phyloP scores from a whole-genome alignment of 2,329 filamentous ascomycete genomes.

The Phialophora tarda region DNA sequence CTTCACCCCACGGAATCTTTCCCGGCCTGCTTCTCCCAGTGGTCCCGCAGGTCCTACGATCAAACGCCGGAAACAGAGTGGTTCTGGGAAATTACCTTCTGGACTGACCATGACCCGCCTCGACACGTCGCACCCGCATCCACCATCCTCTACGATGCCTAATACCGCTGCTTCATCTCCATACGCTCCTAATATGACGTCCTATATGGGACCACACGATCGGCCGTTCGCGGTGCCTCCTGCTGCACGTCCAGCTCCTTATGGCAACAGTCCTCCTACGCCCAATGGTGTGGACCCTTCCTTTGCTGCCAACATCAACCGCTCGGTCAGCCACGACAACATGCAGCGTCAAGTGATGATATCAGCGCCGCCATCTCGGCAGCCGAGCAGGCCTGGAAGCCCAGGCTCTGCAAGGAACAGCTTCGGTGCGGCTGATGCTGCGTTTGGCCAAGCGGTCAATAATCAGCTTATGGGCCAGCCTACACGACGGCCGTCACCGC shows the following conservation, averaged over 20 bases:
- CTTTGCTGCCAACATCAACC: slow-evolving; percentile 62
- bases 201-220: slow-evolving; percentile 50
- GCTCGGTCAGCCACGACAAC: slow-evolving; percentile 70
- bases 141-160: slow-evolving; percentile 44
- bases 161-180: slow-evolving; percentile 49
- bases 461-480: slow-evolving; percentile 45
- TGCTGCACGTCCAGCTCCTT: slow-evolving; percentile 54
- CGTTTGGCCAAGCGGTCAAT: slow-evolving; percentile 41
- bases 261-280: slow-evolving; percentile 67
- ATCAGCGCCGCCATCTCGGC: slow-evolving; percentile 73
- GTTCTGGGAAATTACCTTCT: slow-evolving; percentile 70
- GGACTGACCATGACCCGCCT: slow-evolving; percentile 82
- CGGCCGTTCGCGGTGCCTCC: slow-evolving; percentile 54
- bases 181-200: slow-evolving; percentile 49
- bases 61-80: slow-evolving; percentile 83
- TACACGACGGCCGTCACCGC: slow-evolving; percentile 61
- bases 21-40: slow-evolving; percentile 74
- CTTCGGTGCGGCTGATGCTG: slow-evolving; percentile 49
- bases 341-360: slow-evolving; percentile 68
- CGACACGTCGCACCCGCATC: slow-evolving; percentile 60
- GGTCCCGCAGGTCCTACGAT: slow-evolving; percentile 67
- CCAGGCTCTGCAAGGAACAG: slow-evolving; percentile 60
- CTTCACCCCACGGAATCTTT: slow-evolving; percentile 67
- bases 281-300: slow-evolving; percentile 68
- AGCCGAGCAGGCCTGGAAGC: slow-evolving; percentile 78